Percentiles rank a stretch among this genome's conserved stretches.
These are phyloP conservation scores for Schizonepeta tenuifolia DNA, from an alignment of 257 asterid species.

Conservation along the genomic window DNA sequence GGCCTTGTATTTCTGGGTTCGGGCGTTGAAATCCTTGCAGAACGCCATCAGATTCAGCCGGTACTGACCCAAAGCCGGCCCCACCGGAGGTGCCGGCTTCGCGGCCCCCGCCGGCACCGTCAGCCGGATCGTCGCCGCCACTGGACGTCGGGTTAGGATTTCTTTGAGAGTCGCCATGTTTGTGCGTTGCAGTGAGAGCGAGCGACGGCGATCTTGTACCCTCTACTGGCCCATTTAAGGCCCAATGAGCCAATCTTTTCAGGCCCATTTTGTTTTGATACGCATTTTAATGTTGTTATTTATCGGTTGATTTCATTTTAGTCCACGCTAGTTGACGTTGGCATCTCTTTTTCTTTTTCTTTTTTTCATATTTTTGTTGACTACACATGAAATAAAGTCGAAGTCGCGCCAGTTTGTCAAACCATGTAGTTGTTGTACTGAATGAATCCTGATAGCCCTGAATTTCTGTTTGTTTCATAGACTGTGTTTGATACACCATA, in stretches of 20 bases:
- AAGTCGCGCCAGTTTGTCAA: too few relatives aligned
- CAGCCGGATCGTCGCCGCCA: slow-evolving; percentile 87
- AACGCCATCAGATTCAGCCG: slow-evolving; percentile 86
- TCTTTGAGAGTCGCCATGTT: slow-evolving; percentile 79
- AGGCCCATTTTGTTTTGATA: too few relatives aligned
- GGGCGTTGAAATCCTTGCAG: slow-evolving; percentile 87
- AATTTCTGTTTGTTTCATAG: too few relatives aligned
- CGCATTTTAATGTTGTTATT: too few relatives aligned
- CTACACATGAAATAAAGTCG: too few relatives aligned
- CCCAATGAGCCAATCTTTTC: background rate
- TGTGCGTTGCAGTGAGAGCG: background rate
- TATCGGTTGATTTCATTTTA: too few relatives aligned
- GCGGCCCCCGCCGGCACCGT: slow-evolving; percentile 92
- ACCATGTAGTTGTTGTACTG: too few relatives aligned
- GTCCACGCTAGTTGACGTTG: too few relatives aligned
- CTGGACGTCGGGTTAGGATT: slow-evolving; percentile 81
- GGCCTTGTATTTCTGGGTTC: slow-evolving; percentile 85
- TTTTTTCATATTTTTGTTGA: too few relatives aligned
- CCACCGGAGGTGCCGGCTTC: slow-evolving; percentile 88
- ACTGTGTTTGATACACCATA: too few relatives aligned
- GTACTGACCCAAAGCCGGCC: slow-evolving; percentile 89
- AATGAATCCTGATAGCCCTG: too few relatives aligned
- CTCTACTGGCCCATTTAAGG: background rate
- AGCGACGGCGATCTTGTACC: background rate
- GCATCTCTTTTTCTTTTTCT: too few relatives aligned